phyloP scores from a whole-genome alignment of 2,329 filamentous ascomycete species.

The Stromatinia cepivora region DNA sequence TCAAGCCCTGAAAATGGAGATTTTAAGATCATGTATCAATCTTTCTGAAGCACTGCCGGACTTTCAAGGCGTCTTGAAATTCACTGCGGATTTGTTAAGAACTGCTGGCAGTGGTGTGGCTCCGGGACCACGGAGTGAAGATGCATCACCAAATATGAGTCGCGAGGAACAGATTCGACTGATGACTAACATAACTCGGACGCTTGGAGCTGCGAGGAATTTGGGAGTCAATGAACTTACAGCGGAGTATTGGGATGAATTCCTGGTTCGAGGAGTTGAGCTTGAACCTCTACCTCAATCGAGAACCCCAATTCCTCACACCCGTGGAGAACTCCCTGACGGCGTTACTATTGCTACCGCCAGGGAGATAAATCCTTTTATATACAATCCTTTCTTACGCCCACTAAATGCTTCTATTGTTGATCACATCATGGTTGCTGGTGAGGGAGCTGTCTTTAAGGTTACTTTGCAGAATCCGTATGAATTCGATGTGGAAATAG shows the following conservation, averaged over 20 bases:
- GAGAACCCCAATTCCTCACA: constrained; percentile 66
- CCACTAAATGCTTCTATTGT: constrained; percentile 57
- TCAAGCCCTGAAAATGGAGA: constrained; percentile 76
- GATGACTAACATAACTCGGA: constrained; percentile 83
- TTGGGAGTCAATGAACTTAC: constrained; percentile 69
- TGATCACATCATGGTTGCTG: constrained; percentile 73
- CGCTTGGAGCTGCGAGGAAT: constrained; percentile 72
- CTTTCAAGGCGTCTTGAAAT: constrained; percentile 83
- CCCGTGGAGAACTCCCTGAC: constrained; percentile 50
- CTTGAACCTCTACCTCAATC: constrained; percentile 63
- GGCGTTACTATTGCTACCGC: constrained; percentile 44
- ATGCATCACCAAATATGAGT: constrained; percentile 68
- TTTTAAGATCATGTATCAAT: constrained; percentile 86
- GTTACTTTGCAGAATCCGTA: constrained; percentile 92
- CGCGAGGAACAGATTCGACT: constrained; percentile 83
- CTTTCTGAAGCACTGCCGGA: constrained; percentile 93
- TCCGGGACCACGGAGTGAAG: constrained; percentile 66
- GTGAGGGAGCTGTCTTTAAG: constrained; percentile 74
- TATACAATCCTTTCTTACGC: constrained; percentile 91
- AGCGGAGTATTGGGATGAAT: constrained; percentile 96
- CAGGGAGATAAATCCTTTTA: constrained; percentile 71
- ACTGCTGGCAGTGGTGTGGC: constrained; percentile 80
- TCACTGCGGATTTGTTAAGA: constrained; percentile 80
- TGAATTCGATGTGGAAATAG: constrained; percentile 88
- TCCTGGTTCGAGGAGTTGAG: constrained; percentile 76